phyloP scores from a whole-genome alignment of 2,329 filamentous ascomycete genomes.

The Fusarium acutatum region DNA sequence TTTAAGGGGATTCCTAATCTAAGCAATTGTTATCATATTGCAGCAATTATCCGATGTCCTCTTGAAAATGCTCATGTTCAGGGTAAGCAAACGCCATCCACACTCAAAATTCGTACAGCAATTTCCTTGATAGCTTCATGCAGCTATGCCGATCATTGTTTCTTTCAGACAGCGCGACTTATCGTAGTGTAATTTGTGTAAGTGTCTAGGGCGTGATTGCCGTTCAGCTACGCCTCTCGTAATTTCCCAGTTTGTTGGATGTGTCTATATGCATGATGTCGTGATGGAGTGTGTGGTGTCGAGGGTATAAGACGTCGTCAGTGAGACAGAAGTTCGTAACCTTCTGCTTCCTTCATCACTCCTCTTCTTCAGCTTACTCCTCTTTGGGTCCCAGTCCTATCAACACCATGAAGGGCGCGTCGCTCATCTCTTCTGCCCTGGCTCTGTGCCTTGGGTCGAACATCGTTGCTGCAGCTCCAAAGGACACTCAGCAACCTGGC shows the following conservation, averaged over 20 bases:
- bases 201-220: neutral
- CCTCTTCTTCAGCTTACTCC: accelerated
- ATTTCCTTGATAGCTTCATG: slow-evolving; percentile 3
- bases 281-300: neutral
- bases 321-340: neutral
- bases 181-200: neutral
- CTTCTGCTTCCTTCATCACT: neutral
- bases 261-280: neutral
- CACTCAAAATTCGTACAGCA: neutral
- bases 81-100: slow-evolving; percentile 17
- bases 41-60: neutral
- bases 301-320: slow-evolving; percentile 1
- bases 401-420: slow-evolving; percentile 25
- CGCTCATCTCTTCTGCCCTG: slow-evolving; percentile 20
- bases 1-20: too few species aligned
- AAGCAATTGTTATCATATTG: accelerated
- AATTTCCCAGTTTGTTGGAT: neutral
- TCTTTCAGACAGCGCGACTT: neutral
- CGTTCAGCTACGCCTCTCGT: neutral
- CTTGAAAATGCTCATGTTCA: too few species aligned
- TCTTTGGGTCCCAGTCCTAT: accelerated
- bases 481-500: slow-evolving; percentile 20
- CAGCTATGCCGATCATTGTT: slow-evolving; percentile 20
- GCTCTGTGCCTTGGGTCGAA: slow-evolving; percentile 13
- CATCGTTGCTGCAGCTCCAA: slow-evolving; percentile 18